Conservation (phyloP, 83 land plant species). For the Thuja plicata region DNA sequence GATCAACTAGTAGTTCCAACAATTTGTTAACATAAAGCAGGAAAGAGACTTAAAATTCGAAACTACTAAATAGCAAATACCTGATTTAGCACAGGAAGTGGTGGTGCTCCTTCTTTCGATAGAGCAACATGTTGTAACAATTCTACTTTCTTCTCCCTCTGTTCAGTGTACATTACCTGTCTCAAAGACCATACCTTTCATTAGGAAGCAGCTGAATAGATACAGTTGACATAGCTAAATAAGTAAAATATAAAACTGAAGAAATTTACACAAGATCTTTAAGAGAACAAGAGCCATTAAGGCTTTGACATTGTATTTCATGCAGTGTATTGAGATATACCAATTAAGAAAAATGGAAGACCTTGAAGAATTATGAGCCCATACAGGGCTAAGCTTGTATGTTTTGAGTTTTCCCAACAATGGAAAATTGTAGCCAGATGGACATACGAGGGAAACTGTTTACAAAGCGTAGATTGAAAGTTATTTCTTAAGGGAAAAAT, state of each 20-base stretch:
- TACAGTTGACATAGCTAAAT: not conserved
- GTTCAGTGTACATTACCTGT: slow-evolving; percentile 7
- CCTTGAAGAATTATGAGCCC: not conserved
- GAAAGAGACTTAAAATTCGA: not conserved
- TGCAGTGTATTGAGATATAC: not conserved
- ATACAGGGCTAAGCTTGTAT: not conserved
- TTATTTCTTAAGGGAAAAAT: not conserved
- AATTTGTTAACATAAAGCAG: not conserved
- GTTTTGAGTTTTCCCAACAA: not conserved
- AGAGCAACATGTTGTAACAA: not conserved
- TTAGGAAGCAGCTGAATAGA: slow-evolving; percentile 8
- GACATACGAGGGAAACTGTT: not conserved
- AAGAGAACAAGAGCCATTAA: not conserved
- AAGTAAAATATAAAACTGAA: not conserved
- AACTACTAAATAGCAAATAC: not conserved
- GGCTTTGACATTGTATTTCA: not conserved
- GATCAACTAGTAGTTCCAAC: not conserved
- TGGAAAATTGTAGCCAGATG: too few relatives aligned
- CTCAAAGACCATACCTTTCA: not conserved
- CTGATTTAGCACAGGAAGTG: slow-evolving; percentile 11
- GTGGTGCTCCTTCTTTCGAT: slow-evolving; percentile 3
- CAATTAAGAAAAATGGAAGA: not conserved
- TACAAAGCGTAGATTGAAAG: not conserved
- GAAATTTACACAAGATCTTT: not conserved
- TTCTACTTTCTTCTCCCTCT: slow-evolving; percentile 6